Evolutionary conservation across 148 eudicot species (phyloP).

Genomic region (Suaeda aralocaspica): DNA sequence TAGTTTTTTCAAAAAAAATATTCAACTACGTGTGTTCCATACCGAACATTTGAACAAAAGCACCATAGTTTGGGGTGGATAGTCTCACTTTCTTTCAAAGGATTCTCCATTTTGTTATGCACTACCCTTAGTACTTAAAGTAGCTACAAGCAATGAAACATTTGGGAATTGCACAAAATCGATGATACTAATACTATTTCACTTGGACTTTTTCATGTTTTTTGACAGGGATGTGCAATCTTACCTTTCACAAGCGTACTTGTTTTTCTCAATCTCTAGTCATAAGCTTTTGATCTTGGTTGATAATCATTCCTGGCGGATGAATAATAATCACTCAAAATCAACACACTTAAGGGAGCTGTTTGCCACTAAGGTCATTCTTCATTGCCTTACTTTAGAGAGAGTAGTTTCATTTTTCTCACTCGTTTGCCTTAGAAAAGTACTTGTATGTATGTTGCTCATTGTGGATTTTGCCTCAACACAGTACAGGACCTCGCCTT

Average conservation of each 20-base stretch:
- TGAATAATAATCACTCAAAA: constrained; percentile 35
- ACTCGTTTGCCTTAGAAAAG: not conserved
- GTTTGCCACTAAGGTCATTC: constrained; percentile 84
- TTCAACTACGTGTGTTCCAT: too few relatives aligned
- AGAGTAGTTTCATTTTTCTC: not conserved
- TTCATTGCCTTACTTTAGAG: constrained; percentile 33
- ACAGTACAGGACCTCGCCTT: constrained; percentile 91
- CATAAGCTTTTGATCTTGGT: constrained; percentile 70
- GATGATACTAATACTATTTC: not conserved
- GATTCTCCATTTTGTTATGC: not conserved
- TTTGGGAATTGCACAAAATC: not conserved
- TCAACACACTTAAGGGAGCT: constrained; percentile 74
- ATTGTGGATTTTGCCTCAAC: constrained; percentile 20
- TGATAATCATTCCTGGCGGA: constrained; percentile 89
- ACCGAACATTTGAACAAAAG: too few relatives aligned
- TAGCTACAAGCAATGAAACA: too few relatives aligned
- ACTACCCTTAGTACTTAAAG: too few relatives aligned
- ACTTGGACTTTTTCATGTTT: not conserved
- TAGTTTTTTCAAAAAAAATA: too few relatives aligned
- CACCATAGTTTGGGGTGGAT: too few relatives aligned
- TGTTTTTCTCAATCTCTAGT: constrained; percentile 69
- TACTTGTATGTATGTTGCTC: constrained; percentile 13
- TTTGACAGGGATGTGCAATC: constrained; percentile 86
- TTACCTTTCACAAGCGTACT: constrained; percentile 82
- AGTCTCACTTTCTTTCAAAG: not conserved